Evolutionary conservation across 306 rosid species (phyloP), one percentile per base, ranked within the genome.

Genomic region (Ziziphus jujuba): DNA sequence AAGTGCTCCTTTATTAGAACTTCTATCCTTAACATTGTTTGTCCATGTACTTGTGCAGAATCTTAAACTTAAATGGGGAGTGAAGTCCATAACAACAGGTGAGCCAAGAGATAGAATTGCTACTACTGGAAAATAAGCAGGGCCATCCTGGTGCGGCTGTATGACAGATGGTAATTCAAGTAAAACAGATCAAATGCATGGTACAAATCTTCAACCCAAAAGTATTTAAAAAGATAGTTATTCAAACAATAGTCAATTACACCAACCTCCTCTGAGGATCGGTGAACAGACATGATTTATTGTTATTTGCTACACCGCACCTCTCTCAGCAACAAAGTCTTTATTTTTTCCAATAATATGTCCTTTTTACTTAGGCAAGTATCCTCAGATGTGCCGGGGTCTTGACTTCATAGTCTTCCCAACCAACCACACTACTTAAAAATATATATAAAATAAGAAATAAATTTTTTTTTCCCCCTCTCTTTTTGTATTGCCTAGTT

Each of bases 91-190:
- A 56, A 89, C 91, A 35, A 64, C 92, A 50, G 98, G 87, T 34
- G 92, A 89, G 72, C 87, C 95, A 33, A 92, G 92, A 31, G 98
- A 92, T 43, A 92, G 79, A 82, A 89, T 92, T 62, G 98, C 95
- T 53, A 82, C 98, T 0, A 85, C 96, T 2, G 98, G 98, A 77
- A 84, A 87, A 76, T 92, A 92, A 63, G 98, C 88, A 67, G 96
- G 95, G 12, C 96, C 98, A 49, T 92, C 98, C 61, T 89, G 98
- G 72, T 89, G 98, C 61, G 95, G 87, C 98, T 92, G 80, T 70
- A 72, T 13, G 19, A 80, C 69, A 73, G 61, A 52, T 61, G 62
- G 28, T 16, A 51, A 65, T 19, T 17, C 8, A 8, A 59, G 24
- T 28, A 47, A n/a, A 33, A 40, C 36, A n/a, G 9, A 11, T 13